Evolutionary conservation across 1,284 basidiomycete species (phyloP).

Genomic region (Baeospora myosura): DNA sequence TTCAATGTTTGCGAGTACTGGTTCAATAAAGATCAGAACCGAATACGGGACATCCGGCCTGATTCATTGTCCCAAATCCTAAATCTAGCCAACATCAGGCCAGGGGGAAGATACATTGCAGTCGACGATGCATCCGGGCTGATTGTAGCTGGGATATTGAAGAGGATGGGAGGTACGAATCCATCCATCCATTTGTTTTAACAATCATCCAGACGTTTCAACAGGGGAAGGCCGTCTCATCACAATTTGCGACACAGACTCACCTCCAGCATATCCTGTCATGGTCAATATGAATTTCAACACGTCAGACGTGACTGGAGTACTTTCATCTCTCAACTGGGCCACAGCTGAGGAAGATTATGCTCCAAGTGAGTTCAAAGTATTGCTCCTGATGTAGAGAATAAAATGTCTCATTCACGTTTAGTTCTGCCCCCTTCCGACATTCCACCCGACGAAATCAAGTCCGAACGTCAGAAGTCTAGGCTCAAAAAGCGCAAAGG

Average conservation of each 20-base stretch:
- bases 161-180: conserved; percentile 73
- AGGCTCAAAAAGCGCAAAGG: conserved; percentile 69
- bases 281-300: conserved; percentile 84
- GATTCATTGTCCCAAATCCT: conserved; percentile 89
- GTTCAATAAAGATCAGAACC: conserved; percentile 74
- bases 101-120: conserved; percentile 82
- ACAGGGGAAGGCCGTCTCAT: conserved; percentile 76
- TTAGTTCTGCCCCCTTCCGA: conserved; percentile 54
- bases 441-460: conserved; percentile 42
- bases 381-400: too few relatives aligned
- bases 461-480: conserved; percentile 63
- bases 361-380: conserved; percentile 44
- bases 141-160: conserved; percentile 79
- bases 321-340: conserved; percentile 82
- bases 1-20: conserved; percentile 88
- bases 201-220: conserved; percentile 9
- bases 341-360: conserved; percentile 80
- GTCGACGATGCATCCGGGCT: conserved; percentile 92
- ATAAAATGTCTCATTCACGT: not conserved
- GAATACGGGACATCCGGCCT: conserved; percentile 79
- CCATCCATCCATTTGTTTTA: not conserved
- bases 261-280: conserved; percentile 87
- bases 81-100: conserved; percentile 75
- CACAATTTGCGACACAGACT: conserved; percentile 86
- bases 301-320: conserved; percentile 43